phyloP scores from a whole-genome alignment of 441 rosid species.

The Syzygium syzygioides region DNA sequence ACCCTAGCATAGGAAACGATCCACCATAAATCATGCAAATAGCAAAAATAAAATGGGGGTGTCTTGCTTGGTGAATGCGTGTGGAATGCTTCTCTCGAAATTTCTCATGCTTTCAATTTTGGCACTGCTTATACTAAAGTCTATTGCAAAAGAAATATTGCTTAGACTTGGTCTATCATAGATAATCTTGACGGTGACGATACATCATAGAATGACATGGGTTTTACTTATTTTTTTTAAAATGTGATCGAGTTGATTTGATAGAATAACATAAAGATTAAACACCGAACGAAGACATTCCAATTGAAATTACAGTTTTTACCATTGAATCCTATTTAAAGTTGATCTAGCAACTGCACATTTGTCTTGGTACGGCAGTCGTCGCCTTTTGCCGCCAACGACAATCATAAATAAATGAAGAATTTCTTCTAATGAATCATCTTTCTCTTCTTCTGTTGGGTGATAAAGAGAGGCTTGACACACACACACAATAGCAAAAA shows the following conservation, averaged over 20 bases:
- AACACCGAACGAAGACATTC: not conserved
- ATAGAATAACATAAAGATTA: not conserved
- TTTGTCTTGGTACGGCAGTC: not conserved
- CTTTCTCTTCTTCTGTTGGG: not conserved
- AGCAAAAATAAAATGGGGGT: not conserved
- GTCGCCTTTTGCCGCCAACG: not conserved
- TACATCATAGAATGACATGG: not conserved
- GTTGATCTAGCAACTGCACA: not conserved
- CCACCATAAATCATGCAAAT: not conserved
- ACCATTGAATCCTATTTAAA: not conserved
- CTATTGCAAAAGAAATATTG: not conserved
- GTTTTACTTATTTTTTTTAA: not conserved
- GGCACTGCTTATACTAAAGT: not conserved
- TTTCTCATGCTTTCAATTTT: not conserved
- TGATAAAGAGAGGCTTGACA: slow-evolving; percentile 6
- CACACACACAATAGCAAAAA: slow-evolving; percentile 1
- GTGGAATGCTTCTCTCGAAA: slow-evolving; percentile 14
- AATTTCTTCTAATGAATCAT: not conserved
- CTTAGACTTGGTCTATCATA: not conserved
- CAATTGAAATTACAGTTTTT: not conserved
- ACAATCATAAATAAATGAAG: not conserved
- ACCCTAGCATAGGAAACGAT: not conserved
- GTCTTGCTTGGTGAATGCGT: slow-evolving; percentile 21
- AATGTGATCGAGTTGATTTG: not conserved
- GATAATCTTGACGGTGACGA: not conserved